A percentile compares a stretch with the other conserved stretches of the same genome.
Conservation (phyloP, 169 alveolate genomes). For the Plasmodium falciparum region DNA sequence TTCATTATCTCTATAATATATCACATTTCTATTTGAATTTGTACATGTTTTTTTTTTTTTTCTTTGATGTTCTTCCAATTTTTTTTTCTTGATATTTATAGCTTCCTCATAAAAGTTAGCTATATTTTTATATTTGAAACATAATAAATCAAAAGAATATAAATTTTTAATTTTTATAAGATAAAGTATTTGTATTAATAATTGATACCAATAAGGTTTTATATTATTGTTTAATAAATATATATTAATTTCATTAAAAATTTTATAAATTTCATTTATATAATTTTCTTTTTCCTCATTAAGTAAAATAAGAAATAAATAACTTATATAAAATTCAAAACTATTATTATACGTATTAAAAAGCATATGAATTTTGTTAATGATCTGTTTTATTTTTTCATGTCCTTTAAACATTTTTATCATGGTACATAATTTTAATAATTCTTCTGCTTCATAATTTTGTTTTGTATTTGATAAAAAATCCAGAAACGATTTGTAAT, state of each 20-base stretch:
- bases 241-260: slow-evolving; percentile 16
- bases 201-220: slow-evolving; percentile 33
- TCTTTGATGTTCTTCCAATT: not conserved
- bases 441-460: slow-evolving; percentile 27
- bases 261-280: slow-evolving; percentile 9
- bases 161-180: slow-evolving; percentile 19
- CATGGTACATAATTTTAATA: slow-evolving; percentile 31
- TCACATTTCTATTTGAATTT: too few relatives aligned
- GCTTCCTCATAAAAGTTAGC: slow-evolving; percentile 7
- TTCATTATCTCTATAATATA: not conserved
- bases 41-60: not conserved
- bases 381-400: slow-evolving; percentile 8
- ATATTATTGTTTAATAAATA: slow-evolving; percentile 5
- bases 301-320: slow-evolving; percentile 29
- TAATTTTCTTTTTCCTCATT: slow-evolving; percentile 4
- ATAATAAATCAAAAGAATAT: slow-evolving; percentile 32
- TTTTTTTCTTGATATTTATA: slow-evolving; percentile 16
- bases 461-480: slow-evolving; percentile 3
- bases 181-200: slow-evolving; percentile 41
- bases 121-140: slow-evolving; percentile 19
- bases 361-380: slow-evolving; percentile 10
- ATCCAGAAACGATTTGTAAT: slow-evolving; percentile 29
- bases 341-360: not conserved
- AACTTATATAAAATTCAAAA: slow-evolving; percentile 36
- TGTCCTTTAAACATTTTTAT: not conserved